Conservation (phyloP, 768 basidiomycete genomes). For the Sistotremastrum suecicum region DNA sequence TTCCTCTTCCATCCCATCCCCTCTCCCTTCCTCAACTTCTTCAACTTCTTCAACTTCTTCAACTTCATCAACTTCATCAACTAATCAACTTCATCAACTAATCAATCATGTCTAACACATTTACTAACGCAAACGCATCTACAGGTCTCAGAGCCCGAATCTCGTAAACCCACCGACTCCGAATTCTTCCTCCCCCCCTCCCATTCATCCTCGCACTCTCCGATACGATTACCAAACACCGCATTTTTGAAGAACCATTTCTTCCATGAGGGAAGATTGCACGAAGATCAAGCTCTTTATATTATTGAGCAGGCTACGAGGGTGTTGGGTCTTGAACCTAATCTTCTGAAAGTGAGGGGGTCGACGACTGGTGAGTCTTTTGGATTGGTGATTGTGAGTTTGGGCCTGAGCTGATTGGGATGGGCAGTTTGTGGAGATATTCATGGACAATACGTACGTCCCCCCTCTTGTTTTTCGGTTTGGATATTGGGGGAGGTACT, state of each 20-base stretch:
- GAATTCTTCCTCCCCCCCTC: conserved; percentile 41
- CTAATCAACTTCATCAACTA: too few relatives aligned
- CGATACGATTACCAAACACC: conserved; percentile 48
- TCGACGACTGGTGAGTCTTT: conserved; percentile 72
- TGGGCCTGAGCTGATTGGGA: not conserved
- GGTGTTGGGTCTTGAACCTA: conserved; percentile 62
- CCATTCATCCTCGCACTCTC: too few relatives aligned
- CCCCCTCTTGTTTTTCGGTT: conserved; percentile 1
- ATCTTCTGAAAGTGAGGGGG: conserved; percentile 74
- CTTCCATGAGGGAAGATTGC: conserved; percentile 70
- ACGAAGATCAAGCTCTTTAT: conserved; percentile 72
- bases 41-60: too few relatives aligned
- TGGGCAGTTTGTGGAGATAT: conserved; percentile 86
- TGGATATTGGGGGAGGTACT: not conserved
- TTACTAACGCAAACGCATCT: too few relatives aligned
- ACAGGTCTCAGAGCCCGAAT: conserved; percentile 53
- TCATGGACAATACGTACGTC: conserved; percentile 86
- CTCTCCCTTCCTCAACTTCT: too few relatives aligned
- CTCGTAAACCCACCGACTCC: conserved; percentile 50
- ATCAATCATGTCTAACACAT: too few relatives aligned
- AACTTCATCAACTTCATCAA: too few relatives aligned
- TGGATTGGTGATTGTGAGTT: not conserved
- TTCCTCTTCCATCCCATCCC: too few relatives aligned
- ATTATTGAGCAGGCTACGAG: conserved; percentile 60
- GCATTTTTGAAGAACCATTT: conserved; percentile 81